Conservation (phyloP, 306 rosid species). For the Vigna trinervia region DNA sequence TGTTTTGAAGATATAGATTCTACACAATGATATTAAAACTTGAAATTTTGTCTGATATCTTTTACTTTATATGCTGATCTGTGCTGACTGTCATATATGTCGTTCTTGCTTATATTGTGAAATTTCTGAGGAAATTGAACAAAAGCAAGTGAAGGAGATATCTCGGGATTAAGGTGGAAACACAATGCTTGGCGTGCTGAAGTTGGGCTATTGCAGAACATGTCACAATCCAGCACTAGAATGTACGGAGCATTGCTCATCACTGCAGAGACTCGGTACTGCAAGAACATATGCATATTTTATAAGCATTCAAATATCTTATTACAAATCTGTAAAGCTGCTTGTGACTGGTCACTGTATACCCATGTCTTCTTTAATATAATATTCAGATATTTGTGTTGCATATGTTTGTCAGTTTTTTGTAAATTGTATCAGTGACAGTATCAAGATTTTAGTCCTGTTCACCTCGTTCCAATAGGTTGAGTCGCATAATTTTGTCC, state of each 20-base stretch:
- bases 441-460: not conserved
- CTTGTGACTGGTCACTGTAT: constrained; percentile 6
- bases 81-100: constrained; percentile 62
- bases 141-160: constrained; percentile 58
- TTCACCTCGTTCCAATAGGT: not conserved
- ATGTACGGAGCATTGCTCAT: constrained; percentile 69
- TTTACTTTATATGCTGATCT: constrained; percentile 53
- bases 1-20: constrained; percentile 2
- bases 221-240: constrained; percentile 73
- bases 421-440: not conserved
- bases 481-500: constrained; percentile 1
- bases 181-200: constrained; percentile 75
- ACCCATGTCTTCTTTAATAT: not conserved
- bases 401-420: not conserved
- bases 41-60: constrained; percentile 33
- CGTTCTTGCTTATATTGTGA: constrained; percentile 55
- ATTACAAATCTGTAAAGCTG: constrained; percentile 6
- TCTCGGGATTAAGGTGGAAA: constrained; percentile 62
- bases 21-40: constrained; percentile 23
- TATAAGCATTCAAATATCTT: not conserved
- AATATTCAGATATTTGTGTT: constrained; percentile 15
- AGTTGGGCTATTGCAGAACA: constrained; percentile 65
- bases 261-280: constrained; percentile 68
- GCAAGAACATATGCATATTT: constrained; percentile 21
- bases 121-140: constrained; percentile 73